Evolutionary conservation across 2,329 filamentous ascomycete genomes (phyloP).

Genomic region (Bimuria novae-zelandiae): DNA sequence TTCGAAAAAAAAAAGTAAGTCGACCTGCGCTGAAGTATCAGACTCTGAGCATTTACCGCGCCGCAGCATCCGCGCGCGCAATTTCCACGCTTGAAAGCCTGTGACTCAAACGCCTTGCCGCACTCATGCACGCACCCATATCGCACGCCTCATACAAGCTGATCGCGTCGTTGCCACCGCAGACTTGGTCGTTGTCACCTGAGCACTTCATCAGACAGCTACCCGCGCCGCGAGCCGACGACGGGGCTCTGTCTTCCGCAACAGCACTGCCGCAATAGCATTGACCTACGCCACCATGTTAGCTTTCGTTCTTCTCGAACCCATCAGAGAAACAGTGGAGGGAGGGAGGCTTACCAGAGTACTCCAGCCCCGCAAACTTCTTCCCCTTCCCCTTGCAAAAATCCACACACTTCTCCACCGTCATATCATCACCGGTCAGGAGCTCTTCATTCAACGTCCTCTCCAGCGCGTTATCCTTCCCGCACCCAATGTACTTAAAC

Average conservation of each 20-base stretch:
- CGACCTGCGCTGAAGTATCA: too few species aligned
- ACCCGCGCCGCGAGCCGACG: conserved; percentile 28
- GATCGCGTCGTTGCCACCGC: conserved; percentile 20
- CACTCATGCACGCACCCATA: conserved; percentile 21
- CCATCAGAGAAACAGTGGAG: not conserved
- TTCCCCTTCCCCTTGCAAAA: conserved; percentile 57
- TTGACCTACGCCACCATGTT: conserved; percentile 46
- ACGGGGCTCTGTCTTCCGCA: conserved; percentile 23
- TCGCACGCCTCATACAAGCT: conserved; percentile 24
- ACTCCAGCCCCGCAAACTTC: conserved; percentile 63
- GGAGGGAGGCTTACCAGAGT: conserved; percentile 21
- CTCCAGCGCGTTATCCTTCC: conserved; percentile 45
- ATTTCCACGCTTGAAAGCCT: conserved; percentile 13
- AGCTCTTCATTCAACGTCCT: conserved; percentile 38
- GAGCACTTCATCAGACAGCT: conserved; percentile 60
- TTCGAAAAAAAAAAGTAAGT: too few species aligned
- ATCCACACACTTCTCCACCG: conserved; percentile 58
- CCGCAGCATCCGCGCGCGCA: not conserved
- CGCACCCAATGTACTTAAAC: conserved; percentile 66
- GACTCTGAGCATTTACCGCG: too few species aligned
- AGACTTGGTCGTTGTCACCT: conserved; percentile 47
- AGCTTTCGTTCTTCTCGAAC: not conserved
- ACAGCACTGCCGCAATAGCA: conserved; percentile 57
- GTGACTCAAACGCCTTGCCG: conserved; percentile 18
- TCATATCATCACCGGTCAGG: conserved; percentile 52